phyloP scores from a whole-genome alignment of 768 basidiomycete species.

The Leccinum barrowsii region DNA sequence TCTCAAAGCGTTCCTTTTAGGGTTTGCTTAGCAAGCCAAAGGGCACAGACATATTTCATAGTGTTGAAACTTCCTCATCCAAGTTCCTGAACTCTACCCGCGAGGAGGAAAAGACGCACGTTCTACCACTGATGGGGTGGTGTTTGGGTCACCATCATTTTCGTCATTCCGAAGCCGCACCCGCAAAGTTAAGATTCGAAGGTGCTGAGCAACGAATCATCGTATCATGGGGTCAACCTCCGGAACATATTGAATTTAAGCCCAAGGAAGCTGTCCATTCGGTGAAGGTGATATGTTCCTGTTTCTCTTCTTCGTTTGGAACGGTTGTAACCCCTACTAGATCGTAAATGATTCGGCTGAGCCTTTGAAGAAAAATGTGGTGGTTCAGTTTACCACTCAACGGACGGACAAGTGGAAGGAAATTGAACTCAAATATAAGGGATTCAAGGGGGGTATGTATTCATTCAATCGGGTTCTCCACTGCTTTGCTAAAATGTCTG shows the following conservation, averaged over 20 bases:
- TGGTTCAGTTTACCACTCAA: constrained; percentile 20
- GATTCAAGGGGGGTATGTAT: constrained; percentile 27
- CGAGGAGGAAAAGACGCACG: constrained; percentile 1
- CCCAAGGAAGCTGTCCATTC: constrained; percentile 13
- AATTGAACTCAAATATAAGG: constrained; percentile 10
- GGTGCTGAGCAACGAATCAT: constrained; percentile 1
- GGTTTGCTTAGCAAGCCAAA: background rate
- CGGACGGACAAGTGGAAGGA: constrained; percentile 4
- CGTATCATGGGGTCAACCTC: constrained; percentile 9
- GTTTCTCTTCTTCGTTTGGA: background rate
- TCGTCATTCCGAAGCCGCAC: constrained; percentile 5
- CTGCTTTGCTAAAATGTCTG: background rate
- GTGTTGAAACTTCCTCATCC: constrained; percentile 28
- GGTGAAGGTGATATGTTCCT: constrained; percentile 13
- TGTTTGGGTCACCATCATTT: constrained; percentile 25
- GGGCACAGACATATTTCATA: constrained; percentile 8
- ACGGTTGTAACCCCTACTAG: constrained; percentile 8
- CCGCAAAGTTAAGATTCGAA: constrained; percentile 17
- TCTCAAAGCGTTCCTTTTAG: constrained; percentile 12
- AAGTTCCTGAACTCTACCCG: constrained; percentile 18
- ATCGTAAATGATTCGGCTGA: constrained; percentile 17
- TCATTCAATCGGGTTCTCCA: background rate
- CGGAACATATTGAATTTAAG: constrained; percentile 12
- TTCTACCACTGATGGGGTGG: constrained; percentile 26
- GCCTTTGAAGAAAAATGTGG: constrained; percentile 14